Percentiles rank a stretch among this genome's conserved stretches.
Evolutionary conservation across 73 alveolate genomes (phyloP).

Genomic region (Paramecium sexaurelia): DNA sequence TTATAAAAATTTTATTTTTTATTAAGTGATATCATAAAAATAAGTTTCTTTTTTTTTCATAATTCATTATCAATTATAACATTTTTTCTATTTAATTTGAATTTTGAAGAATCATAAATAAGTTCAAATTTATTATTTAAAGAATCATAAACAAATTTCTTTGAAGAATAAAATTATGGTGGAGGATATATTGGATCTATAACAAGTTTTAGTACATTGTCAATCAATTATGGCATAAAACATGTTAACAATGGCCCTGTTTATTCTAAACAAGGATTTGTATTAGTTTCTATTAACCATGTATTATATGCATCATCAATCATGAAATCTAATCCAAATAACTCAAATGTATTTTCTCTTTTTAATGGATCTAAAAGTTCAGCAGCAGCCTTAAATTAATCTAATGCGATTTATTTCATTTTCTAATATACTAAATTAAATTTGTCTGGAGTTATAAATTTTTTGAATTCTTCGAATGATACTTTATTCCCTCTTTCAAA

Average conservation of each 20-base stretch:
- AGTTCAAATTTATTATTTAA: background rate
- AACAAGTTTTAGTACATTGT: slow-evolving; percentile 52
- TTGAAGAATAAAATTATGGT: background rate
- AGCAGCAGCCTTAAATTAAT: slow-evolving; percentile 74
- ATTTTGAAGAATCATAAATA: background rate
- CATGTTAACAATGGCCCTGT: slow-evolving; percentile 86
- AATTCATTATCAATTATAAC: background rate
- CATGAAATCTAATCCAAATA: slow-evolving; percentile 97
- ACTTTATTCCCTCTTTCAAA: slow-evolving; percentile 79
- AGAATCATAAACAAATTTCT: background rate
- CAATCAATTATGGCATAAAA: slow-evolving; percentile 70
- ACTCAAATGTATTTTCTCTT: slow-evolving; percentile 82
- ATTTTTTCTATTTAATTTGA: background rate
- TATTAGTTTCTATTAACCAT: slow-evolving; percentile 91
- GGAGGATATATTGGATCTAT: slow-evolving; percentile 56
- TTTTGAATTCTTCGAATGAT: slow-evolving; percentile 65
- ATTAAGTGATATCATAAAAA: background rate
- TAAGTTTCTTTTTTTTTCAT: background rate
- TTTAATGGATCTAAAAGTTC: slow-evolving; percentile 87
- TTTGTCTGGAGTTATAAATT: slow-evolving; percentile 35
- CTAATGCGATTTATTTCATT: slow-evolving; percentile 76
- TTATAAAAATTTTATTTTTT: background rate
- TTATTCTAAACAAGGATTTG: slow-evolving; percentile 95
- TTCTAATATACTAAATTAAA: slow-evolving; percentile 26
- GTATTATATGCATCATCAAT: slow-evolving; percentile 88